Conservation (phyloP, 495 filamentous ascomycete species). For the Staphylotrichum longicolle region DNA sequence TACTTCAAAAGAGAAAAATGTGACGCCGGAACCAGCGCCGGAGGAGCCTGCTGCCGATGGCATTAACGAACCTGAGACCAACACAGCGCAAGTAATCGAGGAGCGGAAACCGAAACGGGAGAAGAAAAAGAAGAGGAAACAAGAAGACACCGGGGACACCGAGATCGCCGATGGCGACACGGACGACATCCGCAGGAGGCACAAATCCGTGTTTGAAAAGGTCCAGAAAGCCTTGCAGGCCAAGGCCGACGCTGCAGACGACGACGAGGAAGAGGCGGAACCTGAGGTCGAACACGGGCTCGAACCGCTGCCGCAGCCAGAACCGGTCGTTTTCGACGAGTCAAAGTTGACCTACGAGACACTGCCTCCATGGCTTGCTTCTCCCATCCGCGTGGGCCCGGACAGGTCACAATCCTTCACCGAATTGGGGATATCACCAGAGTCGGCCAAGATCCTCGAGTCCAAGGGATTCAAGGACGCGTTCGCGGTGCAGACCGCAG, state of each 20-base stretch:
- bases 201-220: conserved; percentile 49
- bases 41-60: neutral
- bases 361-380: conserved; percentile 70
- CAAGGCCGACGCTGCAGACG: conserved; percentile 26
- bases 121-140: conserved; percentile 40
- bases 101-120: conserved; percentile 26
- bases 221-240: conserved; percentile 46
- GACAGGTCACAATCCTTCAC: conserved; percentile 59
- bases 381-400: conserved; percentile 63
- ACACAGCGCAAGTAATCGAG: neutral
- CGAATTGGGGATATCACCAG: conserved; percentile 50
- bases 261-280: conserved; percentile 30
- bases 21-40: neutral
- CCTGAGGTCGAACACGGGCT: conserved; percentile 60
- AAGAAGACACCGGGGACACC: conserved; percentile 12
- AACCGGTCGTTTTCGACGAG: conserved; percentile 52
- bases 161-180: conserved; percentile 22
- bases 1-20: conserved; percentile 7
- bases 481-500: conserved; percentile 78
- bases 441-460: conserved; percentile 53
- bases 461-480: conserved; percentile 67
- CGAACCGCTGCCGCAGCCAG: conserved; percentile 74
- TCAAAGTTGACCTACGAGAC: conserved; percentile 53
- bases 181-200: conserved; percentile 35
- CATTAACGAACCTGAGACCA: neutral